These are phyloP conservation scores for Nicotiana sylvestris DNA, from an alignment of 257 asterid species.

Conservation along the genomic window DNA sequence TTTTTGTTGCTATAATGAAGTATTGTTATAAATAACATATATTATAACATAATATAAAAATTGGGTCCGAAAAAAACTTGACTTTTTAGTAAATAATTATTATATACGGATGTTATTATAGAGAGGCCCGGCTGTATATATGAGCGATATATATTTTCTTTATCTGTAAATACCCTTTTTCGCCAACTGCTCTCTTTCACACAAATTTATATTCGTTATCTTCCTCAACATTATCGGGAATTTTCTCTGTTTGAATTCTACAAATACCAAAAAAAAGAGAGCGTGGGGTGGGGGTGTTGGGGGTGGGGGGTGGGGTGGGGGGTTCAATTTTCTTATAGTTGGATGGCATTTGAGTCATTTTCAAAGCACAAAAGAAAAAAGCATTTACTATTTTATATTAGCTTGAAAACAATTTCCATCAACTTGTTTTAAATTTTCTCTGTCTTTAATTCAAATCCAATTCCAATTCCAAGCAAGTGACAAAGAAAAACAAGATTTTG, in stretches of 20 bases:
- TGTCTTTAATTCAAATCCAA: no score
- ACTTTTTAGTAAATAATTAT: no score
- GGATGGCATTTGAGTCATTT: conserved; percentile 25
- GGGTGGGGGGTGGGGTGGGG: no score
- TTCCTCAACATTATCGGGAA: neutral
- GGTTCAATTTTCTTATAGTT: neutral
- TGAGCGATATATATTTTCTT: neutral
- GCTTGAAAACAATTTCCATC: neutral
- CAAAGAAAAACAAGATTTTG: neutral
- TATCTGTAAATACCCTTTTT: neutral
- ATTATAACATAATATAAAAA: no score
- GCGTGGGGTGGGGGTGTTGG: no score
- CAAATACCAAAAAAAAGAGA: neutral
- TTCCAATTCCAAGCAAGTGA: neutral
- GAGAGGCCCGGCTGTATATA: no score
- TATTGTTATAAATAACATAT: no score
- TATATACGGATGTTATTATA: no score
- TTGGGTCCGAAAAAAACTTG: no score
- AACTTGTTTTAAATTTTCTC: neutral
- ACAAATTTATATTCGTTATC: neutral
- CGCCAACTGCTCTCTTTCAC: neutral
- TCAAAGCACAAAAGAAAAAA: neutral
- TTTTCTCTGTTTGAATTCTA: neutral
- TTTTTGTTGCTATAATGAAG: no score
- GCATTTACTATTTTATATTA: neutral